A percentile compares a stretch with the other conserved stretches of the same genome.
Conservation (phyloP, 2,329 filamentous ascomycete species). For the Calonectria crousiana region DNA sequence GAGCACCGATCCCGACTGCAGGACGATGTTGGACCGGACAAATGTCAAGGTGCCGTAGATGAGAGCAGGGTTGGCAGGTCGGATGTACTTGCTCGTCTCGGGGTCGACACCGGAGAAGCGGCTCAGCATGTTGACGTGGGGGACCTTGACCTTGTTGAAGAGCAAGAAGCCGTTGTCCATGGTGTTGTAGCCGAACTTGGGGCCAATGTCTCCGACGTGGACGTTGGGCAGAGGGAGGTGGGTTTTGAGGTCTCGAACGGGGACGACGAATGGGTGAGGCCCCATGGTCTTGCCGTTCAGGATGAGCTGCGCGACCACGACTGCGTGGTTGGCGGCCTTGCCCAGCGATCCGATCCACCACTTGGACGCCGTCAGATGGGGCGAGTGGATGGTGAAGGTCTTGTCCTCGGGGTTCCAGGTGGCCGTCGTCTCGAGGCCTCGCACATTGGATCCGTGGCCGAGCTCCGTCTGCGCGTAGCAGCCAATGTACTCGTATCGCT, state of each 20-base stretch:
- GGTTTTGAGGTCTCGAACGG: constrained; percentile 77
- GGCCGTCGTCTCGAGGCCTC: constrained; percentile 78
- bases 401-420: constrained; percentile 81
- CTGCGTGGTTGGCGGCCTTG: constrained; percentile 80
- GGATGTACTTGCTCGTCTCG: constrained; percentile 75
- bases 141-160: constrained; percentile 79
- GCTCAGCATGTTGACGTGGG: constrained; percentile 79
- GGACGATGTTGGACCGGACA: constrained; percentile 79
- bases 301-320: constrained; percentile 83
- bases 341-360: constrained; percentile 89
- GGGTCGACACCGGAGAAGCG: constrained; percentile 78
- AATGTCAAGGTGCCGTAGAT: constrained; percentile 83
- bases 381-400: constrained; percentile 81
- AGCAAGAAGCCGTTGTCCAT: constrained; percentile 87
- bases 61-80: constrained; percentile 74
- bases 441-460: constrained; percentile 82
- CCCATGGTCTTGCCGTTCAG: constrained; percentile 77
- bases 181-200: constrained; percentile 83
- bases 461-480: constrained; percentile 87
- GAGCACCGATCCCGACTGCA: constrained; percentile 78
- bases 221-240: constrained; percentile 77
- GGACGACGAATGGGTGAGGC: constrained; percentile 83
- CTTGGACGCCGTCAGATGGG: constrained; percentile 80
- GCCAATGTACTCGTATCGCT: constrained; percentile 79
- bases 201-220: constrained; percentile 84